Conservation (phyloP, 1,284 basidiomycete species). For the Trichosporon sp. region DNA sequence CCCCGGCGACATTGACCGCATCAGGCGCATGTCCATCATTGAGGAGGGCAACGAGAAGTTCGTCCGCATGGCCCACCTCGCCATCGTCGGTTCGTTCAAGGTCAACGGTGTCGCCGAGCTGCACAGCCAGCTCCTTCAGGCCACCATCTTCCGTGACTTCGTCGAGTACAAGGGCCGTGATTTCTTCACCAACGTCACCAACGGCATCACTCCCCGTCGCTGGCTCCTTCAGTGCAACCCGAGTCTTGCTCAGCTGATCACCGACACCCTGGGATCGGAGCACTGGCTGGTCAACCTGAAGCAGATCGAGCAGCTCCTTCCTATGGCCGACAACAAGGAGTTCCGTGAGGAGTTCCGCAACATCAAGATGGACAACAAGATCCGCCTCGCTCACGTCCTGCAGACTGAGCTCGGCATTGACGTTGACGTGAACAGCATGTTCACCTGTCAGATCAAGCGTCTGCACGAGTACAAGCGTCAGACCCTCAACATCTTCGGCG, state of each 20-base stretch:
- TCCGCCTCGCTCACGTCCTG: constrained; percentile 67
- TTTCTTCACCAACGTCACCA: constrained; percentile 51
- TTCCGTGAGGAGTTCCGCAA: constrained; percentile 74
- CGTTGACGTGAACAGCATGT: constrained; percentile 69
- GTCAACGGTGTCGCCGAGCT: constrained; percentile 93
- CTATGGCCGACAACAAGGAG: constrained; percentile 61
- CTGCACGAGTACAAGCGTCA: constrained; percentile 63
- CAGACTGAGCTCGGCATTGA: constrained; percentile 63
- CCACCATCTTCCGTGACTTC: constrained; percentile 86
- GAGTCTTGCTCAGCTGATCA: constrained; percentile 71
- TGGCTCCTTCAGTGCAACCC: constrained; percentile 95
- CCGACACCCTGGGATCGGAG: constrained; percentile 67
- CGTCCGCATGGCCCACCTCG: constrained; percentile 69
- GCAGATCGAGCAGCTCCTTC: constrained; percentile 41
- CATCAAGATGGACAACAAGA: constrained; percentile 81
- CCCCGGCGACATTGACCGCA: constrained; percentile 72
- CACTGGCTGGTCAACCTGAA: constrained; percentile 65
- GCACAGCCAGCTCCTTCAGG: constrained; percentile 51
- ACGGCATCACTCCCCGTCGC: constrained; percentile 55
- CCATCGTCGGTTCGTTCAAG: constrained; percentile 62
- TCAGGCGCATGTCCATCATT: constrained; percentile 81
- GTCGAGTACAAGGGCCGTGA: constrained; percentile 46
- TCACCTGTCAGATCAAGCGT: constrained; percentile 88
- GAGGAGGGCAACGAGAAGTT: constrained; percentile 80
- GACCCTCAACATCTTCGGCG: constrained; percentile 54